Conservation (phyloP, 208 protist species). For the Plasmodiophora brassicae region DNA sequence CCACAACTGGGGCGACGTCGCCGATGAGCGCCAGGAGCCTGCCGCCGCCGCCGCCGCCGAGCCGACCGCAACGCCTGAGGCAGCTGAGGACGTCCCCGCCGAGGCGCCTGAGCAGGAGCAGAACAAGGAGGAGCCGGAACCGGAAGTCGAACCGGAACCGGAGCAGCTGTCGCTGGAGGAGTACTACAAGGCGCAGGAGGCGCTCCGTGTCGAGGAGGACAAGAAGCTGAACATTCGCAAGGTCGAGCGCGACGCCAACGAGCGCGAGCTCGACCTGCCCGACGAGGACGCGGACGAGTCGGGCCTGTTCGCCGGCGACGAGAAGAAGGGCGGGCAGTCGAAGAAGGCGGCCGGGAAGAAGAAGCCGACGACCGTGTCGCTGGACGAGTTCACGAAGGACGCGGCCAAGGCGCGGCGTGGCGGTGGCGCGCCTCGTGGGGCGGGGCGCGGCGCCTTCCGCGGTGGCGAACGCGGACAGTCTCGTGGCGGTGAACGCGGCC, state of each 20-base stretch:
- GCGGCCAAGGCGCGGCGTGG: neutral
- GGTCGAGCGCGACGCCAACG: neutral
- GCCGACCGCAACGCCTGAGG: neutral
- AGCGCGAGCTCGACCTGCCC: neutral
- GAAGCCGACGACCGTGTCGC: neutral
- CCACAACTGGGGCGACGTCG: slow-evolving; percentile 22
- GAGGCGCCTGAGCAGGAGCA: neutral
- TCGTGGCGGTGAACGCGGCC: neutral
- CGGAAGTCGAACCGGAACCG: neutral
- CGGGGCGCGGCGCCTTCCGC: neutral
- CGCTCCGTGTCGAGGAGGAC: slow-evolving; percentile 9
- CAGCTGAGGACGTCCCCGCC: neutral
- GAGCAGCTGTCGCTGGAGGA: neutral
- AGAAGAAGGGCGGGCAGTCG: neutral
- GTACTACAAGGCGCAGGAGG: neutral
- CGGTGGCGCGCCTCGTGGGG: too few relatives aligned
- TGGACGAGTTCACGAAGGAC: neutral
- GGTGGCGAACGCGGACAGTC: neutral
- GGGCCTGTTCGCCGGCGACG: neutral
- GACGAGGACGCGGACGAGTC: neutral
- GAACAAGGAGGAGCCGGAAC: neutral
- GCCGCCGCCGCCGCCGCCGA: neutral
- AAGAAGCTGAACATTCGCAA: neutral
- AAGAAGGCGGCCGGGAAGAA: neutral
- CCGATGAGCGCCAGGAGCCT: neutral